Evolutionary conservation across 352 stramenopile species (phyloP).

Genomic region (Pythium myriotylum): DNA sequence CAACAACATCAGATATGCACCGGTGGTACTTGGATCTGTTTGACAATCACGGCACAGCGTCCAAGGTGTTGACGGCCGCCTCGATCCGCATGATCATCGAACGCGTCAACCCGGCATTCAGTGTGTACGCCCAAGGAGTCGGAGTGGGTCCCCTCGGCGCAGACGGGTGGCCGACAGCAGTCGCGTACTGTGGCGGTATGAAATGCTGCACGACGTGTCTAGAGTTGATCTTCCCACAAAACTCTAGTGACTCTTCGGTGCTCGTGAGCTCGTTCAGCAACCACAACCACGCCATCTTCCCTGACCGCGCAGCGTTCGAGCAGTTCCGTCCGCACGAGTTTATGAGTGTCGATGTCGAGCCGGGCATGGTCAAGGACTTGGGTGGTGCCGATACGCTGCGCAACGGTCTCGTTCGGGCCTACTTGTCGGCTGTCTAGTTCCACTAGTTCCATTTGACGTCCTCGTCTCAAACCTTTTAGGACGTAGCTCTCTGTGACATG

Average conservation of each 20-base stretch:
- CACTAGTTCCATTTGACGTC: too few relatives aligned
- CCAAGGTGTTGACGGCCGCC: constrained; percentile 41
- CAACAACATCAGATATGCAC: constrained; percentile 12
- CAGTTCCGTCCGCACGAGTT: background rate
- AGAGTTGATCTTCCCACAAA: constrained; percentile 8
- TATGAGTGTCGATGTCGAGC: too few relatives aligned
- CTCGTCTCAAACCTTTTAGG: too few relatives aligned
- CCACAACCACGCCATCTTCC: constrained; percentile 14
- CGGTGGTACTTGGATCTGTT: constrained; percentile 24
- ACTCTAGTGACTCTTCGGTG: constrained; percentile 2
- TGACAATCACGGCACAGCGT: constrained; percentile 36
- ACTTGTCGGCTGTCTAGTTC: too few relatives aligned
- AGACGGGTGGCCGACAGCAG: too few relatives aligned
- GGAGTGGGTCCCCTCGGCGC: too few relatives aligned
- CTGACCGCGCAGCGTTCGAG: background rate
- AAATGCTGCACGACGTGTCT: constrained; percentile 60
- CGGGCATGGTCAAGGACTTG: too few relatives aligned
- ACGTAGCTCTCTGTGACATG: too few relatives aligned
- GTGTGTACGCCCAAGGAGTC: constrained; percentile 44
- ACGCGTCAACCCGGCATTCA: constrained; percentile 42
- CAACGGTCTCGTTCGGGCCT: too few relatives aligned
- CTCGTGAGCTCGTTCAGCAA: constrained; percentile 14
- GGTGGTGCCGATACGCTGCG: too few relatives aligned
- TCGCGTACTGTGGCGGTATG: too few relatives aligned
- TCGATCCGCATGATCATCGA: constrained; percentile 51